A percentile compares a stretch with the other conserved stretches of the same genome.
phyloP scores from a whole-genome alignment of 495 filamentous ascomycete species.

The Lentithecium fluviatile region DNA sequence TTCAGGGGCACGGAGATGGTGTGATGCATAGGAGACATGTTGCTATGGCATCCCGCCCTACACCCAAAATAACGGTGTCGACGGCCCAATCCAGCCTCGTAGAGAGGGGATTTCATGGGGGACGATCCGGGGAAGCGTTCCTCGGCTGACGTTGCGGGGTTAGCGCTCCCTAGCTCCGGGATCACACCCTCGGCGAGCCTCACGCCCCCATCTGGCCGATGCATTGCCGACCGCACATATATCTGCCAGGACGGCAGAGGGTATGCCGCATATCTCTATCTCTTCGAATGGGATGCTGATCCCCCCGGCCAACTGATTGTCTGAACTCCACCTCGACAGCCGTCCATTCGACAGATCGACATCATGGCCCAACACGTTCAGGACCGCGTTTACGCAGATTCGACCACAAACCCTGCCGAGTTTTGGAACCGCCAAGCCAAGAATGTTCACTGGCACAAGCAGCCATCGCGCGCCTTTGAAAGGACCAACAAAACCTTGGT shows the following conservation, averaged over 20 bases:
- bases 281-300: not conserved
- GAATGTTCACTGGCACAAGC: conserved; percentile 76
- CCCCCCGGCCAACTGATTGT: not conserved
- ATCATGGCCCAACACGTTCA: conserved; percentile 34
- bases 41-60: too few species aligned
- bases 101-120: too few species aligned
- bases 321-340: too few species aligned
- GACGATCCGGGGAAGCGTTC: too few species aligned
- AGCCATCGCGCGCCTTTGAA: conserved; percentile 53
- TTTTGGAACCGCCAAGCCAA: conserved; percentile 79
- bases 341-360: not conserved
- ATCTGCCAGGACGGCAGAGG: not conserved
- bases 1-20: too few species aligned
- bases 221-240: conserved; percentile 1
- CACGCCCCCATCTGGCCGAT: conserved; percentile 14
- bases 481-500: conserved; percentile 50
- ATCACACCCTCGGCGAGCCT: conserved; percentile 15
- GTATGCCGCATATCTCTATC: too few species aligned
- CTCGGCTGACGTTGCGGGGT: conserved; percentile 6
- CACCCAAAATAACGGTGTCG: too few species aligned
- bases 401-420: conserved; percentile 59
- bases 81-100: too few species aligned
- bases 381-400: conserved; percentile 44
- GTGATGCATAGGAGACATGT: too few species aligned
- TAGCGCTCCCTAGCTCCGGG: conserved; percentile 11